Evolutionary conservation across 2,329 filamentous ascomycete species (phyloP).

Genomic region (Fusarium annulatum): DNA sequence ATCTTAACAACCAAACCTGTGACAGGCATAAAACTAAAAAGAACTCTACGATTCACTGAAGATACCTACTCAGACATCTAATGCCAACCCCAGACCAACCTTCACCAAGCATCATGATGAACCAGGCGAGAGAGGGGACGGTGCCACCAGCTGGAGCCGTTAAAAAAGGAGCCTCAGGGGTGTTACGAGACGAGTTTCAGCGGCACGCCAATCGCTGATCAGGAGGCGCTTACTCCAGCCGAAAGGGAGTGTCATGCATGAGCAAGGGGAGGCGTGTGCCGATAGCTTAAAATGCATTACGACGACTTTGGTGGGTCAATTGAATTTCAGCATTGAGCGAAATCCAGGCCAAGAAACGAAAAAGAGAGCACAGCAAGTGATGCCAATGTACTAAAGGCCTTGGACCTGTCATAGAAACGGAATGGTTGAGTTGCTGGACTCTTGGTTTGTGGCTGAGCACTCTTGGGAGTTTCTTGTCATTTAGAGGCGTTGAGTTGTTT

Average conservation of each 20-base stretch:
- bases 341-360: slow-evolving; percentile 22
- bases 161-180: slow-evolving; percentile 19
- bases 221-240: slow-evolving; percentile 14
- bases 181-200: slow-evolving; percentile 28
- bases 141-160: slow-evolving; percentile 1
- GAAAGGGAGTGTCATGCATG: slow-evolving; percentile 16
- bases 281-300: slow-evolving; percentile 29
- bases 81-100: slow-evolving; percentile 1
- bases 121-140: slow-evolving; percentile 5
- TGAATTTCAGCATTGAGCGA: slow-evolving; percentile 16
- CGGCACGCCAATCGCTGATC: slow-evolving; percentile 35
- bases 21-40: neutral
- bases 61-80: slow-evolving; percentile 1
- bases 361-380: slow-evolving; percentile 1
- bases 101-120: neutral
- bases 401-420: slow-evolving; percentile 9
- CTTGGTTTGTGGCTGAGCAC: slow-evolving; percentile 28
- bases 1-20: neutral
- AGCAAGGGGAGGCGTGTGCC: slow-evolving; percentile 1
- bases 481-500: neutral
- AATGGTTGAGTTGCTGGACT: neutral
- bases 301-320: slow-evolving; percentile 34
- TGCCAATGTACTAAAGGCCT: slow-evolving; percentile 15
- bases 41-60: neutral
- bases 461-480: slow-evolving; percentile 14